phyloP scores from a whole-genome alignment of 164 flowering plant genomes.

The Pachysandra terminalis region DNA sequence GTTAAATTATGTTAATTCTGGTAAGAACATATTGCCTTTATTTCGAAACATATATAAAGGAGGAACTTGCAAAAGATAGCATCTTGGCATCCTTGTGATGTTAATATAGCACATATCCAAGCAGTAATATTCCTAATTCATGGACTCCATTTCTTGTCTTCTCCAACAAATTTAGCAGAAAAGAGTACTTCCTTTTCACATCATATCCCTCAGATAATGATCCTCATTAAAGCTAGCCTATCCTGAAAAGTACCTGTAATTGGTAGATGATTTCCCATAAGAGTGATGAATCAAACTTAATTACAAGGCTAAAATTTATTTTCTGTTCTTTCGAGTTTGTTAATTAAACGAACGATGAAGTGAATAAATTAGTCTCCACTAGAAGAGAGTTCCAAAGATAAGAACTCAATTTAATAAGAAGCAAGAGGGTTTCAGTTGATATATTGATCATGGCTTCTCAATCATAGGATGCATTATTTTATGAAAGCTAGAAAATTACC shows the following conservation, averaged over 20 bases:
- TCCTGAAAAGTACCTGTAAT: no score
- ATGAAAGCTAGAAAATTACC: no score
- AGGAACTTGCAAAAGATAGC: not conserved
- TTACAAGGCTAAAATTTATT: no score
- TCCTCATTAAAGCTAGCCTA: not conserved
- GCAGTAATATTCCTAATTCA: not conserved
- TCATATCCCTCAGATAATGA: not conserved
- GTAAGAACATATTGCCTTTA: not conserved
- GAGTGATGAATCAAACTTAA: no score
- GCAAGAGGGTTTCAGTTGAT: not conserved
- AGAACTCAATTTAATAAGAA: not conserved
- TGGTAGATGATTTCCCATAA: no score
- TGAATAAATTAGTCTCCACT: no score
- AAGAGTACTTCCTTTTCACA: not conserved
- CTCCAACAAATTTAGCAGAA: not conserved
- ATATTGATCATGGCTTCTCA: not conserved
- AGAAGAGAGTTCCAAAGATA: not conserved
- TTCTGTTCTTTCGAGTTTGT: no score
- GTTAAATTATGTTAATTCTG: not conserved
- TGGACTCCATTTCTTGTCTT: not conserved
- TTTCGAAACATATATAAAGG: not conserved
- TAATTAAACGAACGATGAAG: no score
- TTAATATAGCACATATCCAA: constrained; percentile 3
- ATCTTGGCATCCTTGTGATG: not conserved
- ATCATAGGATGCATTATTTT: no score